These are phyloP conservation scores for Herpotrichia juniperi DNA, from an alignment of 2,329 filamentous ascomycete genomes.

Conservation along the genomic window DNA sequence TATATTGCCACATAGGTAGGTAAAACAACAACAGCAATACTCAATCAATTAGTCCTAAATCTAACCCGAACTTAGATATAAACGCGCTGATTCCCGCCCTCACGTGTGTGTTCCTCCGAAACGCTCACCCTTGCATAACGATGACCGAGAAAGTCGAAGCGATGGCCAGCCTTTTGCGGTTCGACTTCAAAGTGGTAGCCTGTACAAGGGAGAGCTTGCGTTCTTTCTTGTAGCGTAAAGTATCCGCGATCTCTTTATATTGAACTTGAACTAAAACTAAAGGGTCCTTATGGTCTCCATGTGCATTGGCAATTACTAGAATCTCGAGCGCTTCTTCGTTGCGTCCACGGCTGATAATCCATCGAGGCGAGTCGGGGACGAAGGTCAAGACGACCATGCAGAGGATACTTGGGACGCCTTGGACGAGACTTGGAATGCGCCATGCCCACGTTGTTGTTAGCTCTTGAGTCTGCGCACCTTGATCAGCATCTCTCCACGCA, in stretches of 20 bases:
- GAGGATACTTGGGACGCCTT: constrained; percentile 48
- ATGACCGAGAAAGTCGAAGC: constrained; percentile 20
- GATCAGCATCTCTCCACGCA: constrained; percentile 2
- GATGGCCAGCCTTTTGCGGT: constrained; percentile 49
- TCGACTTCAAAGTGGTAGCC: constrained; percentile 20
- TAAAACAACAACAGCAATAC: not conserved
- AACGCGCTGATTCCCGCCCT: not conserved
- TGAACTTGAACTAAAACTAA: constrained; percentile 59
- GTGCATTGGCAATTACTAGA: constrained; percentile 56
- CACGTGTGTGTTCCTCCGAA: not conserved
- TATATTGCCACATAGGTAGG: not conserved
- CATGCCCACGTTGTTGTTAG: constrained; percentile 57
- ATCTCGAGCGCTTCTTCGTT: constrained; percentile 47
- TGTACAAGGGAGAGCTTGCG: constrained; percentile 17
- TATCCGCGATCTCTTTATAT: constrained; percentile 59
- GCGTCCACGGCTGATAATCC: constrained; percentile 55
- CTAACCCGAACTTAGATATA: not conserved
- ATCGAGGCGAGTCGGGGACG: constrained; percentile 49
- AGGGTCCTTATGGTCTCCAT: constrained; percentile 57
- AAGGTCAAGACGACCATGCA: constrained; percentile 59
- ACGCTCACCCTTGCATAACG: constrained; percentile 11
- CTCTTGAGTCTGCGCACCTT: constrained; percentile 33
- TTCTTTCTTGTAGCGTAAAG: constrained; percentile 39
- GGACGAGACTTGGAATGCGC: constrained; percentile 62
- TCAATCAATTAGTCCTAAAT: not conserved